Evolutionary conservation across 2,329 filamentous ascomycete genomes (phyloP), one percentile per base, ranked within the genome.

Genomic region (Cercospora beticola): DNA sequence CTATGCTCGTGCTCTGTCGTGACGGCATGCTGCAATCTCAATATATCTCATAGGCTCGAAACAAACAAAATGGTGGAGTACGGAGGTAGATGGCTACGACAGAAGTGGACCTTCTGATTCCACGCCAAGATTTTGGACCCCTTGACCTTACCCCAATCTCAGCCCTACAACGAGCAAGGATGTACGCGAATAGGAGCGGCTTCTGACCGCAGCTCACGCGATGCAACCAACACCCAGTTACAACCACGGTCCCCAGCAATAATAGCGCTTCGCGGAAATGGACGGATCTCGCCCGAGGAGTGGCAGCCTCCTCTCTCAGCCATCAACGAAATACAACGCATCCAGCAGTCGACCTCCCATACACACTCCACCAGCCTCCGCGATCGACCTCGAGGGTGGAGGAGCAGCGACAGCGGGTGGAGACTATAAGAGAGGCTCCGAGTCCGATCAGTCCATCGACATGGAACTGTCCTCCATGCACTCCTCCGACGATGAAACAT

Each of bases 401-500:
- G 46, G 26, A 58, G 54, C 54, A 18, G 10, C 30, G 23, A n/a
- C 54, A 7, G 26, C 54, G 21, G 54, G 54, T 28, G 26, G 54
- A 10, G 54, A 58, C 4, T n/a, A 31, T 31, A 58, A 31, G 26
- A 58, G 54, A 58, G 26, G 46, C 21, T 68, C 67, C n/a, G 67
- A 68, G 21, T 68, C 67, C 31, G 67, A 68, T 18, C 67, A 68
- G 23, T 65, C 62, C 12, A 65, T 63, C 28, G 69, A 73, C 62
- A 66, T 73, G 62, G 71, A 73, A 61, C 28, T 73, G 66, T 67
- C 62, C 49, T 70, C 72, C 16, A 69, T 72, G 58, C 67, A 63
- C 26, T 66, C 70, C 23, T 70, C 68, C 14, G 66, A 65, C 59
- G 59, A 66, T 54, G 67, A 65, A 6, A 23, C 9, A 23, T 18